Percentiles rank a stretch among this genome's conserved stretches.
These are phyloP conservation scores for Ricinus communis DNA, from an alignment of 345 rosid genomes.

Conservation along the genomic window DNA sequence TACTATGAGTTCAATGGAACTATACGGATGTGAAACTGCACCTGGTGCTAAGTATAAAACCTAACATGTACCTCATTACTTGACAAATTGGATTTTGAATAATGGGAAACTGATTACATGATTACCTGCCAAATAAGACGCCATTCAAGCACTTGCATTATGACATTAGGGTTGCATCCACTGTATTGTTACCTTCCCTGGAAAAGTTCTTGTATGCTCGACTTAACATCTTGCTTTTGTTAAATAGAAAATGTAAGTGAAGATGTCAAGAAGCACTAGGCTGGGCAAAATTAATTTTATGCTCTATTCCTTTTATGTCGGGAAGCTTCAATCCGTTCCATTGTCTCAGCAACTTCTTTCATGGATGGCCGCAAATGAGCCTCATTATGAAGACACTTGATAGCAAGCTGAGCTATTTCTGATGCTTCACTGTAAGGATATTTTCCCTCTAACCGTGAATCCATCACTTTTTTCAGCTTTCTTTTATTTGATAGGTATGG, in stretches of 20 bases:
- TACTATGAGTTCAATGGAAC: too few relatives aligned
- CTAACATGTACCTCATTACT: too few relatives aligned
- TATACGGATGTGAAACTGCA: too few relatives aligned
- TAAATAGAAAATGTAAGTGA: neutral
- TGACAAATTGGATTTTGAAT: too few relatives aligned
- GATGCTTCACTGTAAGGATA: slow-evolving; percentile 5
- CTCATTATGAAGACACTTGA: neutral
- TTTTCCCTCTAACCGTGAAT: slow-evolving; percentile 10
- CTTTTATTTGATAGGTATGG: slow-evolving; percentile 4
- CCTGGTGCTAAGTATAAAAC: too few relatives aligned
- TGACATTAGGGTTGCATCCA: too few relatives aligned
- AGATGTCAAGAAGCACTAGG: neutral
- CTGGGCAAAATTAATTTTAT: neutral
- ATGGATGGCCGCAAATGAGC: slow-evolving; percentile 8
- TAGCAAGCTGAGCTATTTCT: slow-evolving; percentile 7
- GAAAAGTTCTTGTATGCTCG: too few relatives aligned
- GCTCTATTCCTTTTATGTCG: neutral
- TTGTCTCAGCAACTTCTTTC: slow-evolving; percentile 16
- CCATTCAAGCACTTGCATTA: too few relatives aligned
- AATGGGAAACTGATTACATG: too few relatives aligned
- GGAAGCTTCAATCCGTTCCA: slow-evolving; percentile 12
- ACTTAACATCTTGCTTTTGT: too few relatives aligned
- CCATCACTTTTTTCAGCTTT: slow-evolving; percentile 15
- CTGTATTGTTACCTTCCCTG: too few relatives aligned
- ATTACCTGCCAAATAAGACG: too few relatives aligned